Percentiles rank a stretch among this genome's conserved stretches.
Evolutionary conservation across 1,139 yeast species (phyloP).

Genomic region (Magnusiomyces tetraspermus): DNA sequence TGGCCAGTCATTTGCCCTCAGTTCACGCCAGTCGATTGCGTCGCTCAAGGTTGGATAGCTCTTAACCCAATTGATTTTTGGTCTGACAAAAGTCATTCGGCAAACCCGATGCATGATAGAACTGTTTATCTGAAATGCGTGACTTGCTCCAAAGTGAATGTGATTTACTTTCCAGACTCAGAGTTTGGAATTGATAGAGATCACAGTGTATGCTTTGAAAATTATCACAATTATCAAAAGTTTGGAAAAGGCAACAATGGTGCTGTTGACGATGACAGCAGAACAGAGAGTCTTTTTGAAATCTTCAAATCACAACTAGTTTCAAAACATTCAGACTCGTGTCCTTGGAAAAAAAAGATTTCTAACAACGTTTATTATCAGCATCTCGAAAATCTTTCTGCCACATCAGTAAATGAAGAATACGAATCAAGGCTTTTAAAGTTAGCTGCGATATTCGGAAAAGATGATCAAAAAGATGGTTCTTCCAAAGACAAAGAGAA

Average conservation of each 20-base stretch:
- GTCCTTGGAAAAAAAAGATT: background rate
- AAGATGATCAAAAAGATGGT: background rate
- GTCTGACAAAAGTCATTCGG: too few species aligned
- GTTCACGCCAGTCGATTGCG: slow-evolving; percentile 1
- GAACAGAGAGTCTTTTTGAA: background rate
- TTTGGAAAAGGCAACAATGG: too few species aligned
- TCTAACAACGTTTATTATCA: background rate
- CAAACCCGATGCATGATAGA: background rate
- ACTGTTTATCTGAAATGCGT: background rate
- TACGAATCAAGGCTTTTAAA: background rate
- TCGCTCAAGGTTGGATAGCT: background rate
- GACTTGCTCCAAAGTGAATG: background rate
- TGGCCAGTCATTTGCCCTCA: background rate
- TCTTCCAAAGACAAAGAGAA: background rate
- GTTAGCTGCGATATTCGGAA: background rate
- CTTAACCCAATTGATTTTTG: background rate
- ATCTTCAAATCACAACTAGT: background rate
- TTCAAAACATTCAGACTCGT: background rate
- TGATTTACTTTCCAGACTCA: background rate
- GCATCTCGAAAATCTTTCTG: background rate
- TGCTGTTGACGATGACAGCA: background rate
- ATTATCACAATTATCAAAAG: background rate
- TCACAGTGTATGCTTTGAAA: background rate
- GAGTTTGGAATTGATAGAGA: background rate
- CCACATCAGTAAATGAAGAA: background rate